A percentile compares a stretch with the other conserved stretches of the same genome.
Conservation (phyloP, 1,284 basidiomycete species). For the Cerioporus squamosus region DNA sequence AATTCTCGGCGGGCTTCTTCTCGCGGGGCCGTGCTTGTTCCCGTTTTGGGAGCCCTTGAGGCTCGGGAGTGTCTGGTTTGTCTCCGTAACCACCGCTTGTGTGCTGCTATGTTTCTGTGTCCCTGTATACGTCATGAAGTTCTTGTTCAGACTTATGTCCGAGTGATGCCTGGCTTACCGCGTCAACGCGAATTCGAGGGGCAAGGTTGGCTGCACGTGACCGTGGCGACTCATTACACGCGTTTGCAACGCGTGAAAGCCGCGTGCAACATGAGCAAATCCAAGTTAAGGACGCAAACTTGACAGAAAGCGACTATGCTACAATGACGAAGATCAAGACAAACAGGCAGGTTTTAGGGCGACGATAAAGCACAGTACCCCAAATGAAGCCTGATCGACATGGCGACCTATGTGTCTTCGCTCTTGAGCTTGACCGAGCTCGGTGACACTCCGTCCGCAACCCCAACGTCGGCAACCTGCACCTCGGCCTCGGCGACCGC, state of each 20-base stretch:
- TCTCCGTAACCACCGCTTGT: too few species aligned
- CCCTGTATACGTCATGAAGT: too few species aligned
- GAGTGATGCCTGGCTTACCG: too few species aligned
- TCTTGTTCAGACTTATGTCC: too few species aligned
- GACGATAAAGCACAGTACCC: background rate
- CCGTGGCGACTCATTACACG: conserved; percentile 16
- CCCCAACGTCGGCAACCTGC: background rate
- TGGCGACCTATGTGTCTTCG: background rate
- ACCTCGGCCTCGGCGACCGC: conserved; percentile 15
- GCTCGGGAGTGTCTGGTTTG: too few species aligned
- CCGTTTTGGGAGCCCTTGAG: conserved; percentile 6
- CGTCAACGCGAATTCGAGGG: background rate
- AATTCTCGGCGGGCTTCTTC: conserved; percentile 1
- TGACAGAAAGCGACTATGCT: conserved; percentile 1
- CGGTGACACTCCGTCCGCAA: background rate
- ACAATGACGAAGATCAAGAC: background rate
- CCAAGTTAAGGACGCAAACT: background rate
- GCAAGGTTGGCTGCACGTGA: conserved; percentile 13
- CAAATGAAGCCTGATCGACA: background rate
- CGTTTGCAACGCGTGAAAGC: conserved; percentile 8
- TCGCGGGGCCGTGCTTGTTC: conserved; percentile 18
- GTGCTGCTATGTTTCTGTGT: too few species aligned
- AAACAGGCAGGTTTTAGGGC: background rate
- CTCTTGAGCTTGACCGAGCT: background rate
- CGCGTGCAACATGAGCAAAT: background rate